Evolutionary conservation across 305 asterid genomes (phyloP), one percentile per base, ranked within the genome.

Genomic region (Salvia sclarea): DNA sequence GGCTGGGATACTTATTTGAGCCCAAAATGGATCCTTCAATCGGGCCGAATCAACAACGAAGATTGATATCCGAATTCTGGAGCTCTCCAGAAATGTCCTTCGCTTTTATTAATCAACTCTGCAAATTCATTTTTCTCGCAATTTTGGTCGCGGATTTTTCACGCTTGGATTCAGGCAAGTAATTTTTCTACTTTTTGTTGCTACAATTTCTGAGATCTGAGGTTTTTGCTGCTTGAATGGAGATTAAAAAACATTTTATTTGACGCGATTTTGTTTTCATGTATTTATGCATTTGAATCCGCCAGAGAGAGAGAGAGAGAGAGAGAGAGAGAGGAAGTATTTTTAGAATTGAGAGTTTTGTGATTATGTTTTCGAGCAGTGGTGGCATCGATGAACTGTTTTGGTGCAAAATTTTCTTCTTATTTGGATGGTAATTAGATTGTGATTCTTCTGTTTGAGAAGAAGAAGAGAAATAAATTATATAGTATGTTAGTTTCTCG

Each of bases 121-220:
- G 53, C 20, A 6, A 17, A 2, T 2, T 52, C 24, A 17, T 11
- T 22, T 24, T 22, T 8, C 30, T 12, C 35, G 6, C 57, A 21
- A 45, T 22, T 52, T 22, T 11, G 35, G 17, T 52, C 24, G 11
- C 30, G 37, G 10, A 33, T 37, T 33, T 45, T 33, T 45, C 67
- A 47, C 38, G 60, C 54, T 56, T 28, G 13, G 25, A 21, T 33
- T 57, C 68, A 37, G 62, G 77, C 40, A 64, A 56, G 30, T 44
- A 0, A 2, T 8, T 9, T 56, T 3, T 47, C 10, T 11, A 22
- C 5, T 21, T n/a, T n/a, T n/a, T n/a, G n/a, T 44, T 2, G 5
- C 44, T 45, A 50, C 30, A 8, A 31, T 49, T 59, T 59, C 7
- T 52, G 21, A 35, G 38, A 33, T 61, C 66, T 45, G 37, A 53